phyloP scores from a whole-genome alignment of 805 yeast genomes.

The Isabelozyma heimii region DNA sequence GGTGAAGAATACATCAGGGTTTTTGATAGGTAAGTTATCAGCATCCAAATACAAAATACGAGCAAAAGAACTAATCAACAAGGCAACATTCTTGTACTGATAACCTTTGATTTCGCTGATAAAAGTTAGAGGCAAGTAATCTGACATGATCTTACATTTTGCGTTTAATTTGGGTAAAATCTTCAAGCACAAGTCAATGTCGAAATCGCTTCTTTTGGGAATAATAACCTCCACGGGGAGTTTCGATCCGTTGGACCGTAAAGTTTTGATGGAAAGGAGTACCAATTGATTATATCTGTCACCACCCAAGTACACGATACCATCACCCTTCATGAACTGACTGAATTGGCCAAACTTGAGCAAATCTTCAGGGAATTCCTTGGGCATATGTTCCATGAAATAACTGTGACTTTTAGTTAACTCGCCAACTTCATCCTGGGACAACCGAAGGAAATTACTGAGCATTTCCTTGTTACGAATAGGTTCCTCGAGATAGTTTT shows the following conservation, averaged over 20 bases:
- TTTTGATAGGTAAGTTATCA: constrained; percentile 34
- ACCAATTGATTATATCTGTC: constrained; percentile 34
- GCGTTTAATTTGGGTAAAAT: constrained; percentile 33
- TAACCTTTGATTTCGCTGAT: constrained; percentile 23
- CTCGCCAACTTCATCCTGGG: constrained; percentile 14
- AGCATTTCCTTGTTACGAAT: constrained; percentile 25
- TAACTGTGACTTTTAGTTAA: constrained; percentile 19
- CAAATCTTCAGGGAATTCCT: constrained; percentile 18
- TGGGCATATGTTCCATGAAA: constrained; percentile 20
- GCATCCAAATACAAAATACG: constrained; percentile 37
- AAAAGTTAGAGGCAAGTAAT: constrained; percentile 27
- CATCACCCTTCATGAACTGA: constrained; percentile 34
- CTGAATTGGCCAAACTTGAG: constrained; percentile 16
- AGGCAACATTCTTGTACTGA: constrained; percentile 36
- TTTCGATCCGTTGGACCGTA: constrained; percentile 30
- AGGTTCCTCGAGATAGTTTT: constrained; percentile 25
- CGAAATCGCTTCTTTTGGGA: constrained; percentile 29
- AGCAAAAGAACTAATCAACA: constrained; percentile 35
- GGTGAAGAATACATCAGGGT: constrained; percentile 34
- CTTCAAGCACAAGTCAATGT: constrained; percentile 28
- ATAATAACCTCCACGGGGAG: constrained; percentile 38
- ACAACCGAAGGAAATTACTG: constrained; percentile 16
- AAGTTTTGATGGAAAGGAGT: constrained; percentile 28
- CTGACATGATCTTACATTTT: constrained; percentile 46
- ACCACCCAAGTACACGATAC: constrained; percentile 40